Conservation (phyloP, 345 rosid species). For the Salix dunnii region DNA sequence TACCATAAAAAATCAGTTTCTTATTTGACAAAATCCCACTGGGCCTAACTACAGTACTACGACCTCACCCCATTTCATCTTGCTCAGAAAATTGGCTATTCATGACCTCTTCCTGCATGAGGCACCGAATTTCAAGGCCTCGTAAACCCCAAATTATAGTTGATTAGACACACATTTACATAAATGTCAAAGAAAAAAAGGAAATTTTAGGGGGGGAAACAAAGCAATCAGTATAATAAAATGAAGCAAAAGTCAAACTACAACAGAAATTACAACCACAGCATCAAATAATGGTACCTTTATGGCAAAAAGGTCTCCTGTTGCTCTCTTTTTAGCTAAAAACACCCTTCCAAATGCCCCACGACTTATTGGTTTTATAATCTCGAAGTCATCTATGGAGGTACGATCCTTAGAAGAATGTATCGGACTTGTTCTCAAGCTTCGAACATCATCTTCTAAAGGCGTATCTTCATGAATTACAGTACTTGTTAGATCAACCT, state of each 20-base stretch:
- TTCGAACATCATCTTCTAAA: constrained; percentile 93
- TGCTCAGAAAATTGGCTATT: background rate
- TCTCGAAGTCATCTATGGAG: constrained; percentile 95
- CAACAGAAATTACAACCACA: constrained; percentile 5
- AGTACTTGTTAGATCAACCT: constrained; percentile 77
- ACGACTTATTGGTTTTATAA: constrained; percentile 97
- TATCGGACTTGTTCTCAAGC: constrained; percentile 91
- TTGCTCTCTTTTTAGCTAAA: constrained; percentile 93
- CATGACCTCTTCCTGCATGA: background rate
- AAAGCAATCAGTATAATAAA: background rate
- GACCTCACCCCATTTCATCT: background rate
- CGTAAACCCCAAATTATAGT: background rate
- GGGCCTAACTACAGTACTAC: background rate
- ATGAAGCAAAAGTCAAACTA: constrained; percentile 9
- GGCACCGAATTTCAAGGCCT: background rate
- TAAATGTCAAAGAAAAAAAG: background rate
- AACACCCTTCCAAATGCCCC: constrained; percentile 99
- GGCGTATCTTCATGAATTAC: constrained; percentile 94
- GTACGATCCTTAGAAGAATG: constrained; percentile 92
- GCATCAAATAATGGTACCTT: constrained; percentile 49
- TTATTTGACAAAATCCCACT: background rate
- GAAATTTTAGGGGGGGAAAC: background rate
- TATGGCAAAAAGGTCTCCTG: constrained; percentile 97
- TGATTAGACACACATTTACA: background rate
- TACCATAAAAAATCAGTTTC: background rate